Base-by-base conservation (phyloP, 768 basidiomycete species). In the Phanerochaete carnosa region DNA sequence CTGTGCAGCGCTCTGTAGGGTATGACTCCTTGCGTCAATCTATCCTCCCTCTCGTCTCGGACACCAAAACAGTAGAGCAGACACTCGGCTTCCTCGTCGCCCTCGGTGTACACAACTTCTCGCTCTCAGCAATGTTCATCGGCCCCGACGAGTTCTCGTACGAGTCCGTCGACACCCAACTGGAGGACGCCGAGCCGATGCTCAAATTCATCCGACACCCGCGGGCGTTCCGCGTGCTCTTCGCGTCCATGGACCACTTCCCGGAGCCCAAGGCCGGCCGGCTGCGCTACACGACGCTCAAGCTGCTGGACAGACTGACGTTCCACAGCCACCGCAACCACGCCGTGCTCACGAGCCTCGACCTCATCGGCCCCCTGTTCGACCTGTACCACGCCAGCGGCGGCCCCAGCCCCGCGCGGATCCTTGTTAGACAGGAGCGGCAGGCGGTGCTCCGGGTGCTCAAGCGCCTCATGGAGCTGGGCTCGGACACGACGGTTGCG, bases 381-480 rank as follows among this genome's bases (percentile, higher is more conserved):
- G 68, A 73, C 25, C 74, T 78, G 23, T 83, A 85, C 66, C 76
- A 70, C 58, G 64, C 64, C 50, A 67, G 72, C 23, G 65, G 65
- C 55, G 65, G 52, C 29, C 33, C 1, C 43, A 28, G 23, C 28
- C 26, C 35, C 55, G 52, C 26, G 16, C 22, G 15, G 16, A 12
- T 15, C 19, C 23, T 47, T 32, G 47, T 62, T 16, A 79, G 81
- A 58, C 79, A 75, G 61, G 87, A 89, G 68, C 81, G 82, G 28
- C 77, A 81, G 45, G 68, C 85, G 2, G 69, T 86, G 37, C 81
- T 82, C 66, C 89, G 86, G 69, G 77, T 93, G 0, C 70, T 91
- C 23, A 77, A 84, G 55, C 78, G 83, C n/a, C 69, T 94, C 22
- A 74, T 93, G 37, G 90, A 94, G 63, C 85, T 93, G 76, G 90